Conservation (phyloP, 2,329 filamentous ascomycete genomes). For the Neopestalotiopsis rosae region DNA sequence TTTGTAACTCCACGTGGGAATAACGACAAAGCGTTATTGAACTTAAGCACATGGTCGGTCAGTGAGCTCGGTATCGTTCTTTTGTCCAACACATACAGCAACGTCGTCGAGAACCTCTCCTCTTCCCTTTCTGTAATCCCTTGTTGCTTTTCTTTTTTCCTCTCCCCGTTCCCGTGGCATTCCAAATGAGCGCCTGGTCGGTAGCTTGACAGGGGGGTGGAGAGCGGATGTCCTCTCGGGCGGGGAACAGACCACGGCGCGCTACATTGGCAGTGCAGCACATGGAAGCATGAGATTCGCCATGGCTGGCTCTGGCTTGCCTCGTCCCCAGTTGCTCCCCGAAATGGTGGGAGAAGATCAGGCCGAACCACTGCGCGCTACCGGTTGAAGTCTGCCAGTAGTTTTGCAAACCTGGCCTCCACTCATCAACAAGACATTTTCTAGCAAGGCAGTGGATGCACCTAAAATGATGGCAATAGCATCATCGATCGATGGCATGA, state of each 20-base stretch:
- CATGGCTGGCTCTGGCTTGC: too few relatives aligned
- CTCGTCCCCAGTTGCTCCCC: neutral
- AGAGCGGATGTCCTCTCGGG: neutral
- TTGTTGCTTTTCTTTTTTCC: neutral
- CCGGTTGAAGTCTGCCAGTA: neutral
- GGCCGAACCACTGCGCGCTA: neutral
- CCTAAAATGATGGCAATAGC: neutral
- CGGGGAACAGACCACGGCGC: neutral
- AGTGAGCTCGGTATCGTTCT: neutral
- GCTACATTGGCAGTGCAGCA: neutral
- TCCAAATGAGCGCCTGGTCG: neutral
- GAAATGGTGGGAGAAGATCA: neutral
- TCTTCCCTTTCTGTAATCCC: neutral
- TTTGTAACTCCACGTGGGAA: neutral
- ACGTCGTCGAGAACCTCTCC: neutral
- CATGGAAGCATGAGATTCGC: too few relatives aligned
- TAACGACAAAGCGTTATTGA: neutral
- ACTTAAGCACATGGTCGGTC: neutral
- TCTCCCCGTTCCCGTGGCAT: neutral
- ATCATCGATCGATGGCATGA: slow-evolving; percentile 1
- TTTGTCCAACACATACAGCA: neutral
- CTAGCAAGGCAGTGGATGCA: neutral
- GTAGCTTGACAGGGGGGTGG: neutral
- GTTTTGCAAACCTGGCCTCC: neutral
- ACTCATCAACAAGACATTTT: neutral